These are phyloP conservation scores for Dactylis glomerata DNA, from an alignment of 176 grass and related monocot genomes.

Conservation along the genomic window DNA sequence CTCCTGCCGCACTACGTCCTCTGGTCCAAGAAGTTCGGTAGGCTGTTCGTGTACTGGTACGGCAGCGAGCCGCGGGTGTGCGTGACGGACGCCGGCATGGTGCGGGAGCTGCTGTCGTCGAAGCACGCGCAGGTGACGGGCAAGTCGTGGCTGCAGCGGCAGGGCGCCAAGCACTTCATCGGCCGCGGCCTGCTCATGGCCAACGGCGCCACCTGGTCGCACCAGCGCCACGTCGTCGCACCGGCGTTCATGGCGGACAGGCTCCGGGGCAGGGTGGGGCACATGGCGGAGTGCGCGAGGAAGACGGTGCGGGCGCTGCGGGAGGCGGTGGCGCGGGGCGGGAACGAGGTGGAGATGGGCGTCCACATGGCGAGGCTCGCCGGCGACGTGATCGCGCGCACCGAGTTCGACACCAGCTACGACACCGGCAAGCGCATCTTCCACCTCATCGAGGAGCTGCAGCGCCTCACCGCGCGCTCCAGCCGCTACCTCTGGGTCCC, in stretches of 20 bases:
- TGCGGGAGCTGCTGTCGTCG: constrained; percentile 87
- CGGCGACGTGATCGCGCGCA: constrained; percentile 76
- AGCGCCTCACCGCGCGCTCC: constrained; percentile 63
- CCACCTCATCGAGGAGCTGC: constrained; percentile 61
- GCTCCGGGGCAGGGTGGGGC: constrained; percentile 59
- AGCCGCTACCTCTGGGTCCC: constrained; percentile 87
- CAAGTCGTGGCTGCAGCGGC: constrained; percentile 80
- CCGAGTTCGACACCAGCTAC: constrained; percentile 88
- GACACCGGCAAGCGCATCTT: constrained; percentile 72
- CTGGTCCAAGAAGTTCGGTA: constrained; percentile 79
- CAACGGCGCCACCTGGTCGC: constrained; percentile 72
- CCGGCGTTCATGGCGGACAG: constrained; percentile 48
- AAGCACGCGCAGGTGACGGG: constrained; percentile 66
- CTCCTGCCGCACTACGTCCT: constrained; percentile 83
- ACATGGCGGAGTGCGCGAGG: constrained; percentile 83
- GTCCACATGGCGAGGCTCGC: constrained; percentile 66
- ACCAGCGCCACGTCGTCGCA: constrained; percentile 81
- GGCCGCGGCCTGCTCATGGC: constrained; percentile 87
- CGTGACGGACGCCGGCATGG: constrained; percentile 78
- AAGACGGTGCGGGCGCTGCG: constrained; percentile 41
- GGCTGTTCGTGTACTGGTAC: constrained; percentile 84
- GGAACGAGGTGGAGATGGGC: constrained; percentile 84
- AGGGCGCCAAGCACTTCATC: constrained; percentile 79
- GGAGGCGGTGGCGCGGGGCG: constrained; percentile 35
- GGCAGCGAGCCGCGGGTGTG: constrained; percentile 91